These are phyloP conservation scores for Prunus persica DNA, from an alignment of 306 rosid genomes.

Conservation along the genomic window Prunus_persica_NCBIv2 NC_034009.1:2850001-2850500, in stretches of 20 bases:
- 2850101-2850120: neutral
- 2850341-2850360: neutral
- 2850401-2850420: conserved; percentile 4
- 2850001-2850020: neutral
- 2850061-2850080: neutral
- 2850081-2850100: neutral
- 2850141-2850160: conserved; percentile 12
- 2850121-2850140: conserved; percentile 3
- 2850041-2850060: neutral
- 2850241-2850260: conserved; percentile 77
- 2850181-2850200: conserved; percentile 35
- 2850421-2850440: conserved; percentile 71
- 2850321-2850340: conserved; percentile 9
- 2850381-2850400: conserved; percentile 2
- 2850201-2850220: conserved; percentile 53
- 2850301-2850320: conserved; percentile 91
- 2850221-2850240: conserved; percentile 82
- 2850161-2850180: neutral
- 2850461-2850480: conserved; percentile 87
- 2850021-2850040: neutral
- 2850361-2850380: neutral
- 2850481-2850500: conserved; percentile 75
- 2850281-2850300: conserved; percentile 68
- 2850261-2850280: conserved; percentile 55
- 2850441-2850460: conserved; percentile 85